Base-by-base conservation (phyloP, 2,329 filamentous ascomycete genomes). In the Aspergillus sp. region DNA sequence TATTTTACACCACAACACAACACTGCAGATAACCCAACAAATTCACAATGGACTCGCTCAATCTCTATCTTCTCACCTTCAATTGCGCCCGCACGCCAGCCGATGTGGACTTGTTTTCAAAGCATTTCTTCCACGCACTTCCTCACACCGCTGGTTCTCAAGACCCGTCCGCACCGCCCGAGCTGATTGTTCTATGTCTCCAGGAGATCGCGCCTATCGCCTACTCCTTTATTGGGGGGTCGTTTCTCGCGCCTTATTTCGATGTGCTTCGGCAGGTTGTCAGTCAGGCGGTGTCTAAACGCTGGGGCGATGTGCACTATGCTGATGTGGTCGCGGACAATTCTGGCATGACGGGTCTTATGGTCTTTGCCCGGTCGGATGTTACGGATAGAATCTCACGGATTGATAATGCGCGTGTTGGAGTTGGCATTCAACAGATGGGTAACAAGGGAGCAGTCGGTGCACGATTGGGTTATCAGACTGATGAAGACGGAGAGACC, bases 371-470 rank as follows among this genome's bases (percentile, higher is more conserved):
- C 13, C 81, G 81, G 44, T 75, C 84, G 3, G 69, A 75, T 35
- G 57, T 79, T 34, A 73, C 78, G 0, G 66, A 75, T 7, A 73
- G 77, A 26, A 72, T 96, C 40, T 70, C 72, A 42, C 73, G 79
- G 57, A 71, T 93, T n/a, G 79, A 88, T 51, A 83, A 81, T n/a
- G 88, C 86, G 2, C 87, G 86, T 42, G 85, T 90, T 2, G 90
- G 93, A 0, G 86, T 96, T 39, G 93, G 93, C 0, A 66, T 90
- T 1, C 84, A 83, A 45, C 85, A 91, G 39, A 93, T 95, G 85
- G 93, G 90, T 11, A 96, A 96, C 67, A 98, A 98, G 68, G 93
- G 91, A 28, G 91, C 90, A 4, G 86, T 95, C 1, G 93, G 86
- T 0, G 75, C 91, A 48, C 77, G 90, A 30, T 67, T 93, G 35